Conservation (phyloP, 116 monocot species). For the Posidonia oceanica region DNA sequence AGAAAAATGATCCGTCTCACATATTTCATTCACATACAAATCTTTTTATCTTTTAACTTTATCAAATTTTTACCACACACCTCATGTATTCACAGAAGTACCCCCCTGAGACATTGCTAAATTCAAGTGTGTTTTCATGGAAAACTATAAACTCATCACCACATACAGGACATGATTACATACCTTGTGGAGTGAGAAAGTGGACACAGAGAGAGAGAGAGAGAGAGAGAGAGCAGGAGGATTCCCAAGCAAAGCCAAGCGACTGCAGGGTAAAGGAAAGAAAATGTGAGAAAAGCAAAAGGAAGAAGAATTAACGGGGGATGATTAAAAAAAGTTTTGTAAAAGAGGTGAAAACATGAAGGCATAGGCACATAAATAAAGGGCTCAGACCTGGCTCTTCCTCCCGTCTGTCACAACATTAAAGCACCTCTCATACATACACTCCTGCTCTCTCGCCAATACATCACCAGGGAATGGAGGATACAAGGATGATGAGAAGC, state of each 20-base stretch:
- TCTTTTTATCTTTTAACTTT: not conserved
- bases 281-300: not conserved
- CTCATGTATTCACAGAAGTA: not conserved
- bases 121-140: not conserved
- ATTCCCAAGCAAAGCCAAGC: conserved; percentile 4
- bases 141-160: not conserved
- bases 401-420: not conserved
- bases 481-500: not conserved
- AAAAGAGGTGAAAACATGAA: not conserved
- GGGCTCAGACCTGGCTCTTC: conserved; percentile 1
- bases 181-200: not conserved
- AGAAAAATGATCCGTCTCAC: not conserved
- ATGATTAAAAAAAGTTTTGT: not conserved
- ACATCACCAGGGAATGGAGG: conserved; percentile 4
- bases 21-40: not conserved
- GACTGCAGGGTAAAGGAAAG: not conserved
- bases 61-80: not conserved
- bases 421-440: not conserved
- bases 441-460: not conserved
- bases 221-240: not conserved
- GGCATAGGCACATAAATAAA: conserved; percentile 6
- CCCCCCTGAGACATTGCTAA: not conserved
- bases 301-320: not conserved
- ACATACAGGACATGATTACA: not conserved
- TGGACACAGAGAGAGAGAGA: not conserved